phyloP scores from a whole-genome alignment of 148 eudicot genomes.

The Rheum nobile region DNA sequence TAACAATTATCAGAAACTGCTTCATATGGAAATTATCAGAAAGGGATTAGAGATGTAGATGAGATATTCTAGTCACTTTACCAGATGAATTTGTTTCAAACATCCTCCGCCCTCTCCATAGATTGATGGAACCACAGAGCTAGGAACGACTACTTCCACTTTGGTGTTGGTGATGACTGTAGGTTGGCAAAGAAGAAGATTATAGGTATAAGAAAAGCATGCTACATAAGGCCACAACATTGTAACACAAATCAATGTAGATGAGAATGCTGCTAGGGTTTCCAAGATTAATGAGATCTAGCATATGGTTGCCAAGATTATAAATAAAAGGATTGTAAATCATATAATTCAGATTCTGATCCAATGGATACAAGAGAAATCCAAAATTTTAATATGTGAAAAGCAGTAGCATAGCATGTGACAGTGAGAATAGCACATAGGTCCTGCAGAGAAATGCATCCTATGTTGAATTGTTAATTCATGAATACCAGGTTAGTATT shows the following conservation, averaged over 20 bases:
- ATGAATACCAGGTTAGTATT: background rate
- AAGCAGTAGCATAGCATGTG: background rate
- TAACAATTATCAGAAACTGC: background rate
- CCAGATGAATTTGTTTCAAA: slow-evolving; percentile 77
- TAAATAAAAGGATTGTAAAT: background rate
- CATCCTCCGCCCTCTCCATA: slow-evolving; percentile 95
- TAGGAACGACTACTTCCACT: slow-evolving; percentile 87
- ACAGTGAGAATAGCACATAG: background rate
- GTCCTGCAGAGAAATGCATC: background rate
- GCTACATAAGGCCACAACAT: background rate
- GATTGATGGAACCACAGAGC: slow-evolving; percentile 68
- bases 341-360: too few relatives aligned
- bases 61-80: slow-evolving; percentile 13
- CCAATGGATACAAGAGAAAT: background rate
- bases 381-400: background rate
- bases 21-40: background rate
- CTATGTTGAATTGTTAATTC: background rate
- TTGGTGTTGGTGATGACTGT: slow-evolving; percentile 75
- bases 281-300: background rate
- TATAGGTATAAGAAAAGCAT: too few relatives aligned
- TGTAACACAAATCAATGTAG: background rate
- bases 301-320: background rate
- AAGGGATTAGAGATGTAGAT: too few relatives aligned
- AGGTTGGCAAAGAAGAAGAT: background rate
- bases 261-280: too few relatives aligned